These are phyloP conservation scores for Clarireedia monteithiana DNA, from an alignment of 2,329 filamentous ascomycete species.

Conservation along the genomic window DNA sequence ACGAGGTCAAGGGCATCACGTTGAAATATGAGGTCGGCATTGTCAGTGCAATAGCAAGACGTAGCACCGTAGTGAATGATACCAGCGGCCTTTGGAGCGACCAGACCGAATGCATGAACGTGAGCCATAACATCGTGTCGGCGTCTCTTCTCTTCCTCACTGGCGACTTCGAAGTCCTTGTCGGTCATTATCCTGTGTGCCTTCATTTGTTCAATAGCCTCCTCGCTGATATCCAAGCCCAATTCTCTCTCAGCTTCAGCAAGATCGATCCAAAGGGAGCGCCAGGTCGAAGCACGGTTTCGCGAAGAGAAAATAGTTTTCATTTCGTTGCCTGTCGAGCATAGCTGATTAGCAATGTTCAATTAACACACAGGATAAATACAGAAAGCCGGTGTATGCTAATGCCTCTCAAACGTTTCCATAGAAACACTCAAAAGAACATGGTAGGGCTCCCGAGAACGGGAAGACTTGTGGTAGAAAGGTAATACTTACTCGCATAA, in stretches of 20 bases:
- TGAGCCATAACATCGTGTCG: constrained; percentile 51
- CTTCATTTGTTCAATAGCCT: constrained; percentile 71
- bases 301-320: constrained; percentile 71
- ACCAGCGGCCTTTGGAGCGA: constrained; percentile 68
- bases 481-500: constrained; percentile 46
- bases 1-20: constrained; percentile 66
- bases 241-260: constrained; percentile 77
- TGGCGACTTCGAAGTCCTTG: constrained; percentile 66
- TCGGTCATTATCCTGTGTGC: constrained; percentile 69
- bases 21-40: constrained; percentile 67
- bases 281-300: constrained; percentile 41
- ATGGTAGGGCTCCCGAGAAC: background rate
- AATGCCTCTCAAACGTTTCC: background rate
- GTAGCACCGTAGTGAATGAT: constrained; percentile 67
- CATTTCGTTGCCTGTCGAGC: constrained; percentile 47
- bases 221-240: constrained; percentile 64
- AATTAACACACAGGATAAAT: background rate
- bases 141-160: constrained; percentile 67
- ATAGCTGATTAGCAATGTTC: background rate
- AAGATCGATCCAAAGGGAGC: constrained; percentile 70
- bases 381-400: background rate
- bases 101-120: constrained; percentile 66
- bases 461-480: background rate
- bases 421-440: background rate
- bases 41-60: constrained; percentile 41